phyloP scores from a whole-genome alignment of 2,329 filamentous ascomycete genomes.

The Xylariomycetidae sp. region DNA sequence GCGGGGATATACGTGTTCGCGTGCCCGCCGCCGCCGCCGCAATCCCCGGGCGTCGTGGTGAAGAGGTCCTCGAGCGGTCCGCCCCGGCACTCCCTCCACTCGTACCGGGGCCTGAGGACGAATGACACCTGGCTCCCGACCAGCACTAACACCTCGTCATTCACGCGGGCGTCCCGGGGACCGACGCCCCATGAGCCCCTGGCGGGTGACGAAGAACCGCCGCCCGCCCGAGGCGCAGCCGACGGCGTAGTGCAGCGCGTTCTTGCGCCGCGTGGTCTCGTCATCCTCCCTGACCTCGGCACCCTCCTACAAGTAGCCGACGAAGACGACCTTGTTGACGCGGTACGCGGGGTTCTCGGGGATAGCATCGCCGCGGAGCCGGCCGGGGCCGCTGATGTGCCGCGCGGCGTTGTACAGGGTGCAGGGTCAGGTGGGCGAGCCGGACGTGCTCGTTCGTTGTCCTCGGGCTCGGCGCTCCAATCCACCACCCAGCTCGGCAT shows the following conservation, averaged over 20 bases:
- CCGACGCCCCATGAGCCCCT: conserved; percentile 12
- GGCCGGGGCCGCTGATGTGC: conserved; percentile 8
- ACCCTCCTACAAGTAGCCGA: conserved; percentile 12
- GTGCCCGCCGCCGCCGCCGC: too few relatives aligned
- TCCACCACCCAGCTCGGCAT: conserved; percentile 17
- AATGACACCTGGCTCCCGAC: conserved; percentile 15
- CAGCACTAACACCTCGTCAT: conserved; percentile 10
- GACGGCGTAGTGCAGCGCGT: conserved; percentile 13
- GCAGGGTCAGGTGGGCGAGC: conserved; percentile 7
- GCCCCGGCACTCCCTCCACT: conserved; percentile 3
- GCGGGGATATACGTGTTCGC: conserved; percentile 5
- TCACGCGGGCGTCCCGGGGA: conserved; percentile 6
- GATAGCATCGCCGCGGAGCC: conserved; percentile 9
- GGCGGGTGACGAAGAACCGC: conserved; percentile 13
- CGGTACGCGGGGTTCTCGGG: conserved; percentile 11
- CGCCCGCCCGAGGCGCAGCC: conserved; percentile 14
- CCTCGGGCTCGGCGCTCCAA: conserved; percentile 9
- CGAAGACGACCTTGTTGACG: conserved; percentile 9
- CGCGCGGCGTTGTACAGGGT: conserved; percentile 8
- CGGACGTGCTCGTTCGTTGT: conserved; percentile 13
- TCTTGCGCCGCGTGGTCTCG: conserved; percentile 5
- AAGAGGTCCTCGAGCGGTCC: conserved; percentile 9
- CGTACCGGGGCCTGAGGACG: conserved; percentile 3
- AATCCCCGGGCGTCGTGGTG: conserved; percentile 4
- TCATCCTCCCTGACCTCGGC: background rate